phyloP scores from a whole-genome alignment of 169 alveolate genomes.

The Neospora caninum region DNA sequence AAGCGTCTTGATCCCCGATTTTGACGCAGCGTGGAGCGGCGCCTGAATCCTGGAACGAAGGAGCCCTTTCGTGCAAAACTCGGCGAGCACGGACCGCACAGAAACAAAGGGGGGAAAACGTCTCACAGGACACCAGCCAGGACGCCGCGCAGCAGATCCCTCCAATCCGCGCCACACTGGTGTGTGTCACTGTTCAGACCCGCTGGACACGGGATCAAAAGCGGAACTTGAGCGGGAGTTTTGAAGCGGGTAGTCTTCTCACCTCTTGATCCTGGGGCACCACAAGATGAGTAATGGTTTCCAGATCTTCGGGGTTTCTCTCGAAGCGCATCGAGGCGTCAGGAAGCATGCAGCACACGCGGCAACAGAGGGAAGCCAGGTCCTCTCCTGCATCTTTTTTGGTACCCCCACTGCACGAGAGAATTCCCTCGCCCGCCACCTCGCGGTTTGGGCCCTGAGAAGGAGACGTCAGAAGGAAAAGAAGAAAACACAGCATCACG shows the following conservation, averaged over 20 bases:
- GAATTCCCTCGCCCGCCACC: background rate
- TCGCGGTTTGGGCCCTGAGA: background rate
- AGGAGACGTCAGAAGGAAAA: background rate
- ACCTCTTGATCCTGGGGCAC: constrained; percentile 25
- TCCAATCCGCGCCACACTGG: too few relatives aligned
- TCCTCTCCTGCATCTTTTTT: background rate
- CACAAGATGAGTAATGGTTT: background rate
- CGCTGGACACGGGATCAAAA: too few relatives aligned
- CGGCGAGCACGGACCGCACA: too few relatives aligned
- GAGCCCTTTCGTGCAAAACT: too few relatives aligned
- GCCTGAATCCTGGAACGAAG: too few relatives aligned
- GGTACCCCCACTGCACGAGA: background rate
- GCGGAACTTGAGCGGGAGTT: too few relatives aligned
- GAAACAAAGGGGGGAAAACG: too few relatives aligned
- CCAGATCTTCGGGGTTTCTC: background rate
- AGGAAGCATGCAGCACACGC: constrained; percentile 28
- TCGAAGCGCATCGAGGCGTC: background rate
- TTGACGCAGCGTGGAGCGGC: too few relatives aligned
- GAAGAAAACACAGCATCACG: background rate
- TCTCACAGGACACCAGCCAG: too few relatives aligned
- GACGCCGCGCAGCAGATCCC: too few relatives aligned
- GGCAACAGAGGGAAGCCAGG: background rate
- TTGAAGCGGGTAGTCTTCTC: background rate
- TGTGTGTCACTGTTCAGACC: too few relatives aligned
- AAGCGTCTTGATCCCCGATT: too few relatives aligned